phyloP scores from a whole-genome alignment of 768 basidiomycete genomes.

The Clitopilus passeckerianus region DNA sequence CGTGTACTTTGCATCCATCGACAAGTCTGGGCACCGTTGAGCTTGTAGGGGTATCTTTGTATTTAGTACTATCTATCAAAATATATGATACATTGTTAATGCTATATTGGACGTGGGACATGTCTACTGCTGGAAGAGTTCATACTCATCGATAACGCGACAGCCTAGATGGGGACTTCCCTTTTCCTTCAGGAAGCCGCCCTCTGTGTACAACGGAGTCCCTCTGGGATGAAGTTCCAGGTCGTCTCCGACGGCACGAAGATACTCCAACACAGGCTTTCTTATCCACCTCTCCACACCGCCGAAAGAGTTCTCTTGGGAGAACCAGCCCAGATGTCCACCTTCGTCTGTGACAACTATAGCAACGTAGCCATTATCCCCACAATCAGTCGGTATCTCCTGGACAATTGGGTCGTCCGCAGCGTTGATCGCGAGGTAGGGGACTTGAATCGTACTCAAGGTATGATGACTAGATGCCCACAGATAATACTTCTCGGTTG shows the following conservation, averaged over 20 bases:
- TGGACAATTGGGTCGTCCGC: conserved; percentile 58
- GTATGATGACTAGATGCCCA: conserved; percentile 44
- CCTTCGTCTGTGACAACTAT: conserved; percentile 46
- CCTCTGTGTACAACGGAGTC: background rate
- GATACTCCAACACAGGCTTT: conserved; percentile 50
- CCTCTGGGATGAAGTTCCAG: background rate
- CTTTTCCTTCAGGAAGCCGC: background rate
- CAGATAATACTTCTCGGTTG: conserved; percentile 20
- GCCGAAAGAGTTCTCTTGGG: conserved; percentile 12
- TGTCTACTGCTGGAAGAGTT: background rate
- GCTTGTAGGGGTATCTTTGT: background rate
- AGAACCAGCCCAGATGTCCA: conserved; percentile 68
- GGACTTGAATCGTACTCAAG: conserved; percentile 44
- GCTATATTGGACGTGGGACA: no score
- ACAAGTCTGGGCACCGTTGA: background rate
- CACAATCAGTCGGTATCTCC: conserved; percentile 35
- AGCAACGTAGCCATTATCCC: conserved; percentile 35
- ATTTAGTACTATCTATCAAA: background rate
- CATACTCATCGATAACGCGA: background rate
- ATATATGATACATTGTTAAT: background rate
- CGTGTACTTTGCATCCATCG: background rate
- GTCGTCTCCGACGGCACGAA: conserved; percentile 26
- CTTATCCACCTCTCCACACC: conserved; percentile 37
- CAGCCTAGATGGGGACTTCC: background rate
- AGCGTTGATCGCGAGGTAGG: conserved; percentile 56